phyloP scores from a whole-genome alignment of 768 basidiomycete species.

The Boletellus ananiceps region DNA sequence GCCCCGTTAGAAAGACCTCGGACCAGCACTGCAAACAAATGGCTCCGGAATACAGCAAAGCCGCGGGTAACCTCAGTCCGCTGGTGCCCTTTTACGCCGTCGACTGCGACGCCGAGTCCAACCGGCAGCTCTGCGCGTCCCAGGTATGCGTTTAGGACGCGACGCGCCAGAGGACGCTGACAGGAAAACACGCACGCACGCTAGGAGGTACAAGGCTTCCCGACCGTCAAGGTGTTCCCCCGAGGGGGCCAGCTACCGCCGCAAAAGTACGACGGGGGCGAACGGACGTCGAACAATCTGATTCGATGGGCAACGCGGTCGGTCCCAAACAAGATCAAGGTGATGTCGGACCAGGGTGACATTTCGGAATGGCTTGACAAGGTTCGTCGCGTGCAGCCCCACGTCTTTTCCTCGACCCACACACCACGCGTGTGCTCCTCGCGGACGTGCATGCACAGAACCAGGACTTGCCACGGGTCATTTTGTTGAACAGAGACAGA shows the following conservation, averaged over 20 bases:
- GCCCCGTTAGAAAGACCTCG: not conserved
- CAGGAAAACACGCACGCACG: not conserved
- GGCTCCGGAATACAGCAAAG: conserved; percentile 81
- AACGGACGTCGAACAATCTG: conserved; percentile 68
- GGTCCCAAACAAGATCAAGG: conserved; percentile 67
- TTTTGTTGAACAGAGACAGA: conserved; percentile 72
- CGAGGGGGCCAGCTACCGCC: conserved; percentile 61
- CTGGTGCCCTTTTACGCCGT: conserved; percentile 86
- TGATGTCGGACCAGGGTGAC: conserved; percentile 52
- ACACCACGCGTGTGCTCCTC: not conserved
- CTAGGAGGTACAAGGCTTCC: conserved; percentile 83
- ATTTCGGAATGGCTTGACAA: conserved; percentile 64
- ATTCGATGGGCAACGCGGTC: conserved; percentile 72
- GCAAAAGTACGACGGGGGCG: conserved; percentile 59
- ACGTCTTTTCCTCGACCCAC: not conserved
- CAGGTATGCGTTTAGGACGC: conserved; percentile 40
- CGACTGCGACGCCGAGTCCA: conserved; percentile 83
- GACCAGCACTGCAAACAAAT: conserved; percentile 72
- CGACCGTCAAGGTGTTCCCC: conserved; percentile 90
- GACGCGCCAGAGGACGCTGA: not conserved
- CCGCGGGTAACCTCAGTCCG: conserved; percentile 73
- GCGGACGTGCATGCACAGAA: conserved; percentile 25
- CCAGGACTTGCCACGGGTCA: conserved; percentile 46
- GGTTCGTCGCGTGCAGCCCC: conserved; percentile 37
- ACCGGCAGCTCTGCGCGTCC: conserved; percentile 78